Percentiles rank a stretch among this genome's conserved stretches.
Conservation (phyloP, 306 rosid species). For the Dalbergia cultrata region DNA sequence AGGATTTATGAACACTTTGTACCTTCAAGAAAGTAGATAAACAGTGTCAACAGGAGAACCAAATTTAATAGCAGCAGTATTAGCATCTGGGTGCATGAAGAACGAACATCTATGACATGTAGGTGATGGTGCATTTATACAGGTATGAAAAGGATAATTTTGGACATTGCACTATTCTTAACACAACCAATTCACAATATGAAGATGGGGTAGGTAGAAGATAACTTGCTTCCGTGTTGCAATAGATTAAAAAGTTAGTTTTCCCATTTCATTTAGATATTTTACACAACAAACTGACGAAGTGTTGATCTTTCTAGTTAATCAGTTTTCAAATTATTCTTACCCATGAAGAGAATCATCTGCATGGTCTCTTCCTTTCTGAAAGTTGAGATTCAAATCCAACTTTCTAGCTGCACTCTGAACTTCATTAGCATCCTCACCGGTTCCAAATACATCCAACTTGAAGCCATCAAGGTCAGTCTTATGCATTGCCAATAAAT, state of each 20-base stretch:
- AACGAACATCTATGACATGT: neutral
- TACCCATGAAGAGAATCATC: conserved; percentile 94
- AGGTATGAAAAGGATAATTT: conserved; percentile 24
- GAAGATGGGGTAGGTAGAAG: conserved; percentile 30
- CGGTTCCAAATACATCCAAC: conserved; percentile 92
- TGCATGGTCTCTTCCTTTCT: conserved; percentile 96
- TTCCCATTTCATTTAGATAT: conserved; percentile 15
- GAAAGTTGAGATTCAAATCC: conserved; percentile 87
- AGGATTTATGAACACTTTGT: conserved; percentile 97
- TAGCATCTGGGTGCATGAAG: neutral
- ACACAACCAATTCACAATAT: conserved; percentile 6
- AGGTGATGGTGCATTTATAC: conserved; percentile 7
- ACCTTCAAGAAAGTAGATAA: conserved; percentile 66
- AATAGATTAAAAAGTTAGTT: conserved; percentile 24
- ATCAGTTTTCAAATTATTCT: conserved; percentile 50
- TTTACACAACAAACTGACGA: conserved; percentile 1
- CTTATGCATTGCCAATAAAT: conserved; percentile 81
- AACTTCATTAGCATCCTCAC: conserved; percentile 95
- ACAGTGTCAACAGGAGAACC: conserved; percentile 23
- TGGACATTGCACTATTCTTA: conserved; percentile 30
- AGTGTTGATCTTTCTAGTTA: neutral
- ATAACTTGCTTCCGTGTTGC: conserved; percentile 32
- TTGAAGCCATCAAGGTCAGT: conserved; percentile 86
- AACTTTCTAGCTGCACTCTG: conserved; percentile 81
- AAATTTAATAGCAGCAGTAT: conserved; percentile 14